Evolutionary conservation across 2,329 filamentous ascomycete species (phyloP), one percentile per base, ranked within the genome.

Genomic region (Diplodia intermedia): DNA sequence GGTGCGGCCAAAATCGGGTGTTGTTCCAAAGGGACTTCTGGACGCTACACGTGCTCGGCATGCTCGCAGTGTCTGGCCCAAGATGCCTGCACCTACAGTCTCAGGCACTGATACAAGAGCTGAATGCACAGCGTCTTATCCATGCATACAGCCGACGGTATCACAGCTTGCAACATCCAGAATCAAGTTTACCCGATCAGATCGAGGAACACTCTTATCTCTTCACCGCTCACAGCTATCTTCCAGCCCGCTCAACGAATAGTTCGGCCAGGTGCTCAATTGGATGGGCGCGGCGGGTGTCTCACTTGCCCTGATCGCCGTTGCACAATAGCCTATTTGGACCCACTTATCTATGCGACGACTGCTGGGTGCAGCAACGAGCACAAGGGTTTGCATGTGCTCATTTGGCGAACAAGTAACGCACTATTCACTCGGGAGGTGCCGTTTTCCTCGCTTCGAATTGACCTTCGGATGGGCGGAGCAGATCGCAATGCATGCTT

Each of bases 321-420:
- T 60, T 43, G 38, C 38, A 38, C 55, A 60, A 60, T 60, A 43
- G 36, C 36, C 40, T 43, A 26, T 11, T 60, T 29, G 20, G 55
- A 60, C 55, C 55, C 36, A 60, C 38, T 60, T 18, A 23, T 60
- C 55, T 12, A 26, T 43, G 54, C 29, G 26, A 38, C n/a, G 6
- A 31, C 29, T 3, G 9, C 4, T 15, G 31, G 29, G 31, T 36
- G 29, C n/a, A 38, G 3, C 53, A 56, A 20, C 18, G 29, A 33
- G 33, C 18, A 9, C 31, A 31, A 11, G 31, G 2, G 12, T 38
- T 4, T 38, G 9, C 15, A 23, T 33, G 20, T 20, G 18, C 15
- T 20, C 53, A 23, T 18, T 23, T 56, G 8, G 18, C 18, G 31
- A n/a, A 31, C 11, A 15, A 23, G 26, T 33, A 29, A 56, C 31